These are phyloP conservation scores for Cladosporium sp. DNA, from an alignment of 2,329 filamentous ascomycete species.

Conservation along the genomic window DNA sequence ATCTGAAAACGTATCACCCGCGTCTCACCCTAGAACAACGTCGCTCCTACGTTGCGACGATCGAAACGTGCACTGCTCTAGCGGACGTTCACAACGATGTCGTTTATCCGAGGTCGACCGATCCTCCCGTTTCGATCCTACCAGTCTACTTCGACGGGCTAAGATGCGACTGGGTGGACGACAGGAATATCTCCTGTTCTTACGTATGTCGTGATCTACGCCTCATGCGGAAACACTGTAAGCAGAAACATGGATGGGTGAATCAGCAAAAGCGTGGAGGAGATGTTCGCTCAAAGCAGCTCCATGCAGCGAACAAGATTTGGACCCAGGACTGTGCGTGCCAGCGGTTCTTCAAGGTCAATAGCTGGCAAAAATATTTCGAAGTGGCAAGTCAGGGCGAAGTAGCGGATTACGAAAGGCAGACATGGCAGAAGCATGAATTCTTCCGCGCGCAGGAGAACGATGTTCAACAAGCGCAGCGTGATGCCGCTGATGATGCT, in stretches of 20 bases:
- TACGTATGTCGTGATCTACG: neutral
- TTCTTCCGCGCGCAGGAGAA: conserved; percentile 10
- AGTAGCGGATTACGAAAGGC: neutral
- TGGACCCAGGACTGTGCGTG: conserved; percentile 3
- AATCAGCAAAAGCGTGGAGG: conserved; percentile 9
- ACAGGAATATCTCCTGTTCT: neutral
- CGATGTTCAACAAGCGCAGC: neutral
- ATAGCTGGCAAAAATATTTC: conserved; percentile 7
- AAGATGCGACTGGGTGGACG: neutral
- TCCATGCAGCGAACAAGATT: neutral
- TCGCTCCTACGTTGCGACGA: neutral
- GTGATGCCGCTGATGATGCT: neutral
- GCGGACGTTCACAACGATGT: neutral
- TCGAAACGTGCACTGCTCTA: neutral
- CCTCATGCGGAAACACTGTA: conserved; percentile 2
- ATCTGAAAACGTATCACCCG: neutral
- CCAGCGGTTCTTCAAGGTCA: conserved; percentile 4
- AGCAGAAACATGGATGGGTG: conserved; percentile 1
- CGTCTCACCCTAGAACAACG: neutral
- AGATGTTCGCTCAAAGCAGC: neutral
- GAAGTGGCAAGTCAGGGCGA: neutral
- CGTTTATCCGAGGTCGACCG: neutral
- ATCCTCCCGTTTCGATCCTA: neutral
- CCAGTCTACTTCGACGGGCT: neutral
- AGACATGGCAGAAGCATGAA: neutral